phyloP scores from a whole-genome alignment of 371 early-diverging fungal species.

The Saksenaea oblongispora region DNA sequence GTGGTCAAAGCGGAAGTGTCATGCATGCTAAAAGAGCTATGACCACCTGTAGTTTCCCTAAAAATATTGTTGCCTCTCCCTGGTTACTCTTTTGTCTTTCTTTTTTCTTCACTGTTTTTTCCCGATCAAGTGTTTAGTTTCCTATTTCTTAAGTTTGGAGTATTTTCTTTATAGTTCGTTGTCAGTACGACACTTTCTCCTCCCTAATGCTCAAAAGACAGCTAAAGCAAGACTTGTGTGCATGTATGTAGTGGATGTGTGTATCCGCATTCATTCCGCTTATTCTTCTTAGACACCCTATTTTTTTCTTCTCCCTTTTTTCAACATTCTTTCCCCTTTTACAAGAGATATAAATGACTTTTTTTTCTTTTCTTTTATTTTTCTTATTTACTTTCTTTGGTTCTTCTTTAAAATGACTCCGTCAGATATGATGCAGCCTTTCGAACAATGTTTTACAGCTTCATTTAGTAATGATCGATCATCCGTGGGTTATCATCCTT shows the following conservation, averaged over 20 bases:
- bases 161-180: background rate
- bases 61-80: conserved; percentile 1
- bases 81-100: background rate
- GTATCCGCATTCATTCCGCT: background rate
- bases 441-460: conserved; percentile 26
- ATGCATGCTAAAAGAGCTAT: conserved; percentile 10
- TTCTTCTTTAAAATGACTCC: conserved; percentile 12
- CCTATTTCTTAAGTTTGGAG: too few species aligned
- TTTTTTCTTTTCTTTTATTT: conserved; percentile 1
- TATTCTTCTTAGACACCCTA: conserved; percentile 11
- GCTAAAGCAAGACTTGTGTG: background rate
- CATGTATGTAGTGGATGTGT: conserved; percentile 10
- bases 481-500: conserved; percentile 8
- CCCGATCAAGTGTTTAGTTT: too few species aligned
- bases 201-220: too few species aligned
- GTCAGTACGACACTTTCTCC: background rate
- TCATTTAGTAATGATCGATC: conserved; percentile 3
- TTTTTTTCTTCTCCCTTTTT: conserved; percentile 3
- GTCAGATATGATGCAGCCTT: conserved; percentile 34
- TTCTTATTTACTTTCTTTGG: conserved; percentile 2
- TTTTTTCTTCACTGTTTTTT: background rate
- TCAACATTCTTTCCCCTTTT: conserved; percentile 7
- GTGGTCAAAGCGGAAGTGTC: conserved; percentile 1
- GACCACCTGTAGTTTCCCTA: conserved; percentile 3
- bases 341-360: background rate